Evolutionary conservation across 2,329 filamentous ascomycete species (phyloP), one percentile per base, ranked within the genome.

Genomic region (Plectosphaerella cucumerina): DNA sequence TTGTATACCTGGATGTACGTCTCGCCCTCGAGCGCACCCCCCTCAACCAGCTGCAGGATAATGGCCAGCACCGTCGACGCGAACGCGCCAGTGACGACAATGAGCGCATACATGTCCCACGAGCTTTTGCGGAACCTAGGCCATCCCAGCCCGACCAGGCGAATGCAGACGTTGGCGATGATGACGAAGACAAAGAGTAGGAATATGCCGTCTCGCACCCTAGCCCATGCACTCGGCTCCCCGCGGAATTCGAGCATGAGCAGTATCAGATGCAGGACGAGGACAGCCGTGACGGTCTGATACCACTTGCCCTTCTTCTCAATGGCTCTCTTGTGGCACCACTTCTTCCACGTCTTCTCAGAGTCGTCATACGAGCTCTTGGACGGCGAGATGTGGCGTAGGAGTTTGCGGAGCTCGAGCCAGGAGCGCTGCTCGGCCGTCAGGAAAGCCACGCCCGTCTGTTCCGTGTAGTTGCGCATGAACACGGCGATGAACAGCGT

Each of bases 391-490:
- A 99, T 91, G 65, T 97, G 94, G 48, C 90, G 82, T 37, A 99
- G 75, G 21, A 97, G 76, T 70, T 99, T 99, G 51, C 94, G 83
- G 59, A 99, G 71, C 67, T 99, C 94, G 14, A 99, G 81, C 94
- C 94, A 99, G 0, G 93, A 96, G 59, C 94, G 86, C 66, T 99
- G 94, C 61, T 99, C 94, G 1, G 92, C 87, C 1, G 94, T 99
- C 60, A 99, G 74, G 66, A 93, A 99, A 3, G 94, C 94, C 42
- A 99, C 94, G 2, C 94, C 94, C 0, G 94, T 99, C 70, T 97
- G 92, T 70, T 99, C 94, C 0, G 94, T 99, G 70, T 99, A 99
- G 67, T 97, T 99, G 54, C 94, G 90, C 94, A 99, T 99, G 68
- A 99, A 99, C 54, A 99, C 94, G 51, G 94, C 97, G 45, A 99